A percentile compares a stretch with the other conserved stretches of the same genome.
phyloP scores from a whole-genome alignment of 1,284 basidiomycete species.

The Ustanciosporium gigantosporum region DNA sequence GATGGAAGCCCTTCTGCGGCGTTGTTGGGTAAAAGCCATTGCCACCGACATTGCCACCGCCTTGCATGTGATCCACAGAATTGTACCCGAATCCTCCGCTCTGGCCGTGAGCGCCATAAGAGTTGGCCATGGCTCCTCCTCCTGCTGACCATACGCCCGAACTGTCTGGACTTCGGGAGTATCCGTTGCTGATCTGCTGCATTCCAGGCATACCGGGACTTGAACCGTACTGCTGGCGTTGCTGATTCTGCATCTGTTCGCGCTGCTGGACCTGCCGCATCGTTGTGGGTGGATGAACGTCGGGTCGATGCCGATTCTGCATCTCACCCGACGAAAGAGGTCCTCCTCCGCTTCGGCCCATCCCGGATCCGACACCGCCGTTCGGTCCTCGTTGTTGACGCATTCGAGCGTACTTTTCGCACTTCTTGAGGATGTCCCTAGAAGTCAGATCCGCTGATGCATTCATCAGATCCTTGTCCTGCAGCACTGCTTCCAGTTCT shows the following conservation, averaged over 20 bases:
- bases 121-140: slow-evolving; percentile 1
- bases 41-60: too few relatives aligned
- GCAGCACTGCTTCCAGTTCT: slow-evolving; percentile 53
- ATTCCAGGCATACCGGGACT: background rate
- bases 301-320: slow-evolving; percentile 39
- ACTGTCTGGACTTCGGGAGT: slow-evolving; percentile 21
- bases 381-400: slow-evolving; percentile 25
- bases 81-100: too few relatives aligned
- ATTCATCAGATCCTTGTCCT: slow-evolving; percentile 55
- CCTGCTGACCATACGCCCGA: slow-evolving; percentile 26
- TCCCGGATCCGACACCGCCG: slow-evolving; percentile 26
- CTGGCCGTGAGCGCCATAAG: too few relatives aligned
- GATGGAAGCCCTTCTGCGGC: slow-evolving; percentile 11
- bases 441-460: slow-evolving; percentile 50
- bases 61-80: too few relatives aligned
- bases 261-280: slow-evolving; percentile 43
- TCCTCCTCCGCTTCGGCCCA: slow-evolving; percentile 14
- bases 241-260: slow-evolving; percentile 15
- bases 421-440: slow-evolving; percentile 53
- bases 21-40: slow-evolving; percentile 5
- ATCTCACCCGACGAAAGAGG: slow-evolving; percentile 26
- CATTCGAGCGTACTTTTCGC: slow-evolving; percentile 49
- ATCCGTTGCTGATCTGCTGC: slow-evolving; percentile 17
- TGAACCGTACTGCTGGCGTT: slow-evolving; percentile 7
- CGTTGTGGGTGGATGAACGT: slow-evolving; percentile 44